Base-by-base conservation (phyloP, 352 stramenopile genomes). In the Globisporangium cystogenes region DNA sequence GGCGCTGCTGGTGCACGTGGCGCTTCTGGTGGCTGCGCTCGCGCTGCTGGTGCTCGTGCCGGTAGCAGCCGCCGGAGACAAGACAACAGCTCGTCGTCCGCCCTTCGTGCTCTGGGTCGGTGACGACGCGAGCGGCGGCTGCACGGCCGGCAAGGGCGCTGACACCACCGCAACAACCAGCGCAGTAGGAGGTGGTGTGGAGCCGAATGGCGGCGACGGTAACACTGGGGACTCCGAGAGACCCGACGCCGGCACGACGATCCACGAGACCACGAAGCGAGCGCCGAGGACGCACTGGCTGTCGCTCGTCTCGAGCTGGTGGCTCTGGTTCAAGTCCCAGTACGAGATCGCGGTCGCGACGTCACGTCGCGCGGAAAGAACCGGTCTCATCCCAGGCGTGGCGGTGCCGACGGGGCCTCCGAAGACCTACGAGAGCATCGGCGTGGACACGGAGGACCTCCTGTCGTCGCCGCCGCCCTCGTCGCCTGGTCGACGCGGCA, bases 401-500 rank as follows among this genome's bases (percentile, higher is more conserved):
- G 4, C 20, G 8, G n/a, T 14, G 11, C 10, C 18, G 4, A 1
- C 15, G 0, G 21, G 37, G 14, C 35, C 43, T 1, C 10, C 15
- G 1, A 85, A 76, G 52, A 72, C 62, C 0, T 87, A 82, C 33
- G 63, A 82, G 33, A 83, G 72, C 41, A 73, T 87, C 37, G 65
- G 51, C 6, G 68, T 80, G 3, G 57, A 68, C 26, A 84, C 73
- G 0, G 60, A 76, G 3, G 68, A 65, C 29, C 37, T 70, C 14
- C 26, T 74, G 14, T 36, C 50, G 5, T 14, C 47, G 18, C 37
- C 45, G 14, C 33, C 20, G 23, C 23, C 35, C 8, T 36, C 54
- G 1, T 47, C 40, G 2, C 33, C 39, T 11, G 53, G 57, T 7
- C 40, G 31, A 11, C 55, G 55, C 7, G 48, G 48, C 2, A 62